Evolutionary conservation across 441 rosid species (phyloP).

Genomic region (Pelargonium citronellum): DNA sequence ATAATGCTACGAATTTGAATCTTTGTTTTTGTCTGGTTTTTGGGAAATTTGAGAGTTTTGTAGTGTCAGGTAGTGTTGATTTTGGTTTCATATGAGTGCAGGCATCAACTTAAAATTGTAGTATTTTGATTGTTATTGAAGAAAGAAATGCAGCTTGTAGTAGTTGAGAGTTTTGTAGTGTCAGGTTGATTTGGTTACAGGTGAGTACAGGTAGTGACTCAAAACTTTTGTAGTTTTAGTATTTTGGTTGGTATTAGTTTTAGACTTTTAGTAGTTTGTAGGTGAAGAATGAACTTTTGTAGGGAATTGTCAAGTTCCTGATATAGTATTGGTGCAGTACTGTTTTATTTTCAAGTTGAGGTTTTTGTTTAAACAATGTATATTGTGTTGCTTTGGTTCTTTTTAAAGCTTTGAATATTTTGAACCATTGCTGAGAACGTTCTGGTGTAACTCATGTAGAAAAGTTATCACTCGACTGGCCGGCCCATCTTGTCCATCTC

Average conservation of each 20-base stretch:
- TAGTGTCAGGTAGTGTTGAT: no score
- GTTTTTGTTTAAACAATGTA: slow-evolving; percentile 4
- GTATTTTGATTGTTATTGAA: no score
- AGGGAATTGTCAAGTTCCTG: background rate
- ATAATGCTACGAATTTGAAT: no score
- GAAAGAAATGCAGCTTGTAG: no score
- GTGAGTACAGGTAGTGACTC: no score
- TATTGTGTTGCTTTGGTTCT: slow-evolving; percentile 1
- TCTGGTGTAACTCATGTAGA: background rate
- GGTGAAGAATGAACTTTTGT: background rate
- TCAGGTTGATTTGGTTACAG: background rate
- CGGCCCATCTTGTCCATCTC: background rate
- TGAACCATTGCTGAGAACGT: background rate
- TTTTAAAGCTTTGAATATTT: background rate
- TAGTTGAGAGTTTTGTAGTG: background rate
- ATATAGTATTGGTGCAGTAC: background rate
- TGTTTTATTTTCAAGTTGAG: background rate
- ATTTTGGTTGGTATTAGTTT: background rate
- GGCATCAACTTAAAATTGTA: no score
- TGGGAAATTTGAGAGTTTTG: no score
- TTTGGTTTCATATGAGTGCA: no score
- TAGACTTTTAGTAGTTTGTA: background rate
- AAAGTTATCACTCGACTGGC: background rate
- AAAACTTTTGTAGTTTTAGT: no score
- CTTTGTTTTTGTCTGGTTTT: no score